These are phyloP conservation scores for Suhomyces ambrosiae DNA, from an alignment of 1,139 yeast genomes.

Conservation along the genomic window DNA sequence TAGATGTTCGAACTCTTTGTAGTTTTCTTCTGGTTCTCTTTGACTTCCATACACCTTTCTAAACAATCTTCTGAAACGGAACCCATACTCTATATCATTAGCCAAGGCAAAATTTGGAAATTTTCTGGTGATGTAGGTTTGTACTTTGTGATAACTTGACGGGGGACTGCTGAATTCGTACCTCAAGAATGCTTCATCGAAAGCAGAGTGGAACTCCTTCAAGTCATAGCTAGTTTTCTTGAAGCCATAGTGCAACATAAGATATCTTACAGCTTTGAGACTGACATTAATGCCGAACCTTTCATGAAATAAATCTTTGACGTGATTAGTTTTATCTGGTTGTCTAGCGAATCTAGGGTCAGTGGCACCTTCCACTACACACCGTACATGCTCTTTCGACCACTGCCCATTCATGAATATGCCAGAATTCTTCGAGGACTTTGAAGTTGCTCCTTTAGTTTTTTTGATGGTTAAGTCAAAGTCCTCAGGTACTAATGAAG, in stretches of 20 bases:
- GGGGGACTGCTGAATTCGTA: conserved; percentile 8
- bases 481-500: conserved; percentile 2
- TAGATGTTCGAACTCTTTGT: conserved; percentile 12
- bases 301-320: conserved; percentile 10
- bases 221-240: conserved; percentile 13
- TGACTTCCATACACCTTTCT: conserved; percentile 18
- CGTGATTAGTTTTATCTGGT: conserved; percentile 4
- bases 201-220: conserved; percentile 15
- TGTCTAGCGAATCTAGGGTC: background rate
- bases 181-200: conserved; percentile 19
- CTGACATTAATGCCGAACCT: conserved; percentile 13
- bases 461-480: background rate
- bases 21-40: conserved; percentile 21
- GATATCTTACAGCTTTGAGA: conserved; percentile 18
- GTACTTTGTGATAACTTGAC: conserved; percentile 7
- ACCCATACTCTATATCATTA: conserved; percentile 20
- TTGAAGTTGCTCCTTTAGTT: background rate
- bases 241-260: conserved; percentile 24
- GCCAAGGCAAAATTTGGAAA: conserved; percentile 5
- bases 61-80: conserved; percentile 21
- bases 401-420: conserved; percentile 12
- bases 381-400: conserved; percentile 15
- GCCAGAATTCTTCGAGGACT: background rate
- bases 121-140: conserved; percentile 5
- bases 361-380: conserved; percentile 12